phyloP scores from a whole-genome alignment of 108 stramenopile genomes.

The Stephanodiscus minutulus region DNA sequence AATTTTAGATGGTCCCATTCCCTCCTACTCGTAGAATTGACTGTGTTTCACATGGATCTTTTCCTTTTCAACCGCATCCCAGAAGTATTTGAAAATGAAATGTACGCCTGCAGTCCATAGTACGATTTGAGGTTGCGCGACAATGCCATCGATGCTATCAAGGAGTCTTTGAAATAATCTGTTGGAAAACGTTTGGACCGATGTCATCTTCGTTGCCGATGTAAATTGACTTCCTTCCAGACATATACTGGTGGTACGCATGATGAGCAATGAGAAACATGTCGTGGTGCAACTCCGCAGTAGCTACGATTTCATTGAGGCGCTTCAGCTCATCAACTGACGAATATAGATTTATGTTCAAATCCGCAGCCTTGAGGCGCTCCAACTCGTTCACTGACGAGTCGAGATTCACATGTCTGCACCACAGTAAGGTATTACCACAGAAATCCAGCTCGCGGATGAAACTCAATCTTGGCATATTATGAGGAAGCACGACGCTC shows the following conservation, averaged over 20 bases:
- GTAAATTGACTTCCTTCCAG: not conserved
- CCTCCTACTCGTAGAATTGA: too few species aligned
- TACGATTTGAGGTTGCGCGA: not conserved
- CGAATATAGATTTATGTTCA: too few species aligned
- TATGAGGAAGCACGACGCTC: too few species aligned
- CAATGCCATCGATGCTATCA: slow-evolving; percentile 1
- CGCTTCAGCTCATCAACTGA: too few species aligned
- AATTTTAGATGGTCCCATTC: too few species aligned
- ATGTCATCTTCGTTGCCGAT: not conserved
- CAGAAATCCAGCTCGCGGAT: slow-evolving; percentile 4
- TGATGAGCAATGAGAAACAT: slow-evolving; percentile 1
- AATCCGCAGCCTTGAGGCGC: not conserved
- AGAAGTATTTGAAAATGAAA: slow-evolving; percentile 3
- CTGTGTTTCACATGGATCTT: too few species aligned
- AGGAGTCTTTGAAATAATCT: not conserved
- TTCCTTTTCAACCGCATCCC: not conserved
- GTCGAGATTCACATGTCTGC: not conserved
- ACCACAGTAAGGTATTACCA: not conserved
- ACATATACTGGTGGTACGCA: slow-evolving; percentile 17
- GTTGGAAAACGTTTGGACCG: not conserved
- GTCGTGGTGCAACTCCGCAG: slow-evolving; percentile 2
- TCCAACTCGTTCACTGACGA: not conserved
- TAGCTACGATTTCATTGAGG: too few species aligned
- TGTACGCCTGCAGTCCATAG: slow-evolving; percentile 5
- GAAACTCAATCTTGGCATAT: slow-evolving; percentile 3